Evolutionary conservation across 75 land plant genomes (phyloP).

Genomic region (Picea sitchensis): DNA sequence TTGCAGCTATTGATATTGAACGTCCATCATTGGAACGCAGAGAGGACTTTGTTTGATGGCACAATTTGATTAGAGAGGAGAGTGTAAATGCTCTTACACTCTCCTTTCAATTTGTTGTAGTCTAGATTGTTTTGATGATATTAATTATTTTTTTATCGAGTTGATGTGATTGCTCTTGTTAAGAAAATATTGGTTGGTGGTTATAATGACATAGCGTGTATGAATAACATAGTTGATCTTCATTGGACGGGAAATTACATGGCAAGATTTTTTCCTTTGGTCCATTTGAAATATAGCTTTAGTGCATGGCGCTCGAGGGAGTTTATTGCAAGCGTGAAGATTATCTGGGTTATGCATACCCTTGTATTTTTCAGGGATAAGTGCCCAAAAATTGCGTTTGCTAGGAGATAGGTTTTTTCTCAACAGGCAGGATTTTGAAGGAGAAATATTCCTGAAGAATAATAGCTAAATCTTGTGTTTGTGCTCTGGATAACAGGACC

Average conservation of each 20-base stretch:
- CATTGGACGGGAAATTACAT: not conserved
- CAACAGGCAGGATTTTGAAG: not conserved
- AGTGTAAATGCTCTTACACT: slow-evolving; percentile 1
- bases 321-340: not conserved
- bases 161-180: not conserved
- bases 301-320: not conserved
- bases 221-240: not conserved
- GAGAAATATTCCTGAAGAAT: not conserved
- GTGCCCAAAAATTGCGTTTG: not conserved
- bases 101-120: not conserved
- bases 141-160: not conserved
- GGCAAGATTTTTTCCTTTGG: not conserved
- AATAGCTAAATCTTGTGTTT: not conserved
- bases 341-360: not conserved
- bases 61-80: not conserved
- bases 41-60: not conserved
- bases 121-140: not conserved
- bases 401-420: not conserved
- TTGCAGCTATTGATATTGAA: slow-evolving; percentile 21
- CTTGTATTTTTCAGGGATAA: not conserved
- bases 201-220: not conserved
- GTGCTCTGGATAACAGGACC: not conserved
- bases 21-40: not conserved
- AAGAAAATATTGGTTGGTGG: not conserved
- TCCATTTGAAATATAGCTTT: not conserved